These are phyloP conservation scores for Proteromonas lacertae DNA, from an alignment of 352 stramenopile species.

Conservation along the genomic window DNA sequence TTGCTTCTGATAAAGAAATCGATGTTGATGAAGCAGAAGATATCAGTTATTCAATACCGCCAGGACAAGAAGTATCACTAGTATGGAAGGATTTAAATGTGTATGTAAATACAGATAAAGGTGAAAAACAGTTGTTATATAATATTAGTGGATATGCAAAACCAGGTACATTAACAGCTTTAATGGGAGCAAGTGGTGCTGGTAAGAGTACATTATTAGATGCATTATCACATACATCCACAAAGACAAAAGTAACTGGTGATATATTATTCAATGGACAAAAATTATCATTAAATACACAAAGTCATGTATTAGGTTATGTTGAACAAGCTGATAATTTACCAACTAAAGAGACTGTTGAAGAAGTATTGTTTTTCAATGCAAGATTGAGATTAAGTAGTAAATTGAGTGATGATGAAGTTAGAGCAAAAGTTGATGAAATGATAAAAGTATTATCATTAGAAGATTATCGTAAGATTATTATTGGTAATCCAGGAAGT, in stretches of 20 bases:
- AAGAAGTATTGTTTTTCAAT: slow-evolving; percentile 51
- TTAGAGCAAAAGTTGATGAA: slow-evolving; percentile 3
- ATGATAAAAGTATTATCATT: slow-evolving; percentile 14
- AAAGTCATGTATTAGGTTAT: slow-evolving; percentile 45
- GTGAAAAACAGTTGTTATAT: slow-evolving; percentile 32
- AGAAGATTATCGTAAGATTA: slow-evolving; percentile 10
- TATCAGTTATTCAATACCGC: too few relatives aligned
- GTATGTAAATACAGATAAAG: slow-evolving; percentile 13
- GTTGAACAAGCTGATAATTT: slow-evolving; percentile 57
- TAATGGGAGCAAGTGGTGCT: slow-evolving; percentile 7
- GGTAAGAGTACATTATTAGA: slow-evolving; percentile 71
- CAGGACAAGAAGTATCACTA: neutral
- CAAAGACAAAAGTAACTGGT: slow-evolving; percentile 29
- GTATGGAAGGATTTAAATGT: neutral
- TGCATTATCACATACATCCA: slow-evolving; percentile 58
- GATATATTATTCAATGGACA: slow-evolving; percentile 47
- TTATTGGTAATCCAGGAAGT: slow-evolving; percentile 16
- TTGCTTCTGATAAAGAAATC: too few relatives aligned
- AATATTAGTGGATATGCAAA: slow-evolving; percentile 27
- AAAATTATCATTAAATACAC: slow-evolving; percentile 25
- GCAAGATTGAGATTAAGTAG: slow-evolving; percentile 28
- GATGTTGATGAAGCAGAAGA: too few relatives aligned
- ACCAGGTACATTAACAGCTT: neutral
- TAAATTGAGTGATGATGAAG: neutral
- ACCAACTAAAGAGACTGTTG: slow-evolving; percentile 32